These are phyloP conservation scores for Beauveria sp. DNA, from an alignment of 2,329 filamentous ascomycete species.

Conservation along the genomic window DNA sequence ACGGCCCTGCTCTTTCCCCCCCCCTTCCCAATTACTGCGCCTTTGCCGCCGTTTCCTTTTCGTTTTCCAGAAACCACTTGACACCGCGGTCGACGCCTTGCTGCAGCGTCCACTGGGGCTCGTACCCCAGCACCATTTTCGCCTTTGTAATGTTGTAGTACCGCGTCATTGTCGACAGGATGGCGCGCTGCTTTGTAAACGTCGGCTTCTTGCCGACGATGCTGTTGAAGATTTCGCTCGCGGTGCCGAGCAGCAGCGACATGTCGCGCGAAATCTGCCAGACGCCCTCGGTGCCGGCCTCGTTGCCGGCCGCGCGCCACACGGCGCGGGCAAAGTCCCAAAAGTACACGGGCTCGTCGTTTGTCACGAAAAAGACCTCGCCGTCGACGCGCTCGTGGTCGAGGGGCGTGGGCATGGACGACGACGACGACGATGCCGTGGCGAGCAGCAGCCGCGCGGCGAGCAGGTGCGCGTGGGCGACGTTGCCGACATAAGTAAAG, in stretches of 20 bases:
- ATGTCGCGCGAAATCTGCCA: slow-evolving; percentile 47
- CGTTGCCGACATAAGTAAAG: slow-evolving; percentile 58
- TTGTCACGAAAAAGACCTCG: slow-evolving; percentile 84
- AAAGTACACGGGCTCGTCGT: slow-evolving; percentile 81
- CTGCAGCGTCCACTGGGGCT: slow-evolving; percentile 57
- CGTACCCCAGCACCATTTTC: slow-evolving; percentile 60
- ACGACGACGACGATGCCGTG: slow-evolving; percentile 40
- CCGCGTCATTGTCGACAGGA: slow-evolving; percentile 65
- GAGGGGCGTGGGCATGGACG: slow-evolving; percentile 49
- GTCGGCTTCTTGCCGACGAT: slow-evolving; percentile 46
- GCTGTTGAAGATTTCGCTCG: slow-evolving; percentile 45
- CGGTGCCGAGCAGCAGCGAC: slow-evolving; percentile 43
- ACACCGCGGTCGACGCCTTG: slow-evolving; percentile 54
- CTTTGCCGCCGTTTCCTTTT: slow-evolving; percentile 23
- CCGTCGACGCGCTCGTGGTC: slow-evolving; percentile 72
- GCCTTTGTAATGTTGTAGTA: slow-evolving; percentile 76
- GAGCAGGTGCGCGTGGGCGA: slow-evolving; percentile 72
- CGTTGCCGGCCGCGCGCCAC: slow-evolving; percentile 56
- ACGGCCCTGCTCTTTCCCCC: no score
- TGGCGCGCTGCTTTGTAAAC: slow-evolving; percentile 52
- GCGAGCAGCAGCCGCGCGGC: slow-evolving; percentile 66
- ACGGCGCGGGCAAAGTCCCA: slow-evolving; percentile 80
- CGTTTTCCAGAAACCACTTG: slow-evolving; percentile 46
- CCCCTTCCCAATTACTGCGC: background rate
- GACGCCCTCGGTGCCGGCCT: slow-evolving; percentile 44